Conservation (phyloP, 2,329 filamentous ascomycete genomes). For the Neonectria neomacrospora region DNA sequence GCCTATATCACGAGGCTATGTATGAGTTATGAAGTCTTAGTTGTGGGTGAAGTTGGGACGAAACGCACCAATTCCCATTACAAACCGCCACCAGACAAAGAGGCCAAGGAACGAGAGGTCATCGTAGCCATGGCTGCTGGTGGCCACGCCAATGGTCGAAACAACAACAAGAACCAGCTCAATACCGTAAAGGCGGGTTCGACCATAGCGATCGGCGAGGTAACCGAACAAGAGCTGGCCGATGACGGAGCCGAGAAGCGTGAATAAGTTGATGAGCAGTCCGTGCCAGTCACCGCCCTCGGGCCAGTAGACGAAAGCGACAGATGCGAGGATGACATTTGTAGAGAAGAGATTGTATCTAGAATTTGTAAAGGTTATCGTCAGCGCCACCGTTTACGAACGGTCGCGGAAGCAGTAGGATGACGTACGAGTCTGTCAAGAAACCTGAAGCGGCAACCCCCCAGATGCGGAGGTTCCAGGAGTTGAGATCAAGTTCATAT, state of each 20-base stretch:
- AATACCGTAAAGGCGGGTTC: conserved; percentile 66
- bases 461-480: conserved; percentile 66
- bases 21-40: conserved; percentile 17
- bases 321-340: conserved; percentile 64
- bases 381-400: background rate
- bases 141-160: conserved; percentile 67
- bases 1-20: conserved; percentile 50
- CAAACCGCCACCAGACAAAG: conserved; percentile 65
- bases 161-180: conserved; percentile 66
- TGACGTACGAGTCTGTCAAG: conserved; percentile 62
- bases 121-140: conserved; percentile 60
- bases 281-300: conserved; percentile 57
- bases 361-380: conserved; percentile 12
- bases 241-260: conserved; percentile 62
- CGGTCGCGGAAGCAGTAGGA: conserved; percentile 7
- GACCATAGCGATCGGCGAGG: conserved; percentile 65
- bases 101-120: conserved; percentile 62
- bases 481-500: conserved; percentile 65
- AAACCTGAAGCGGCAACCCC: conserved; percentile 66
- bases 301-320: conserved; percentile 65
- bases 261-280: conserved; percentile 63
- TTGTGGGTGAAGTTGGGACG: conserved; percentile 12
- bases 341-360: conserved; percentile 67
- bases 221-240: conserved; percentile 65
- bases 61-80: conserved; percentile 62